Evolutionary conservation across 306 rosid species (phyloP).

Genomic region (Acacia crassicarpa): DNA sequence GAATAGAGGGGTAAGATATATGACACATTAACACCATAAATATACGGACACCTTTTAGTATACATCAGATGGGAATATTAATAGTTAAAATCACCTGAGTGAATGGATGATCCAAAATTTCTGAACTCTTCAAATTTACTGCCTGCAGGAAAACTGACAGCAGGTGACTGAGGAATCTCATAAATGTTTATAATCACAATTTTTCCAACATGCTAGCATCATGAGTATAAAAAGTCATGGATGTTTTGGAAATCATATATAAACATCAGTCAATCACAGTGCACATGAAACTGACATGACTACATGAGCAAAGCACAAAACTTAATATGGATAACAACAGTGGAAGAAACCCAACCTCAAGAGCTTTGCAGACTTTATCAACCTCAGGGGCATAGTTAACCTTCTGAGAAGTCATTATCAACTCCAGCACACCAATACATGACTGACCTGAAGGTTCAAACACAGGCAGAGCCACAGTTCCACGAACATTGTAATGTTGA

Average conservation of each 20-base stretch:
- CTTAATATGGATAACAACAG: conserved; percentile 12
- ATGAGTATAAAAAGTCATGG: conserved; percentile 5
- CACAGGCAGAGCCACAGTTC: conserved; percentile 83
- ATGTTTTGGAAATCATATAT: background rate
- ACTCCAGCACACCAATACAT: conserved; percentile 83
- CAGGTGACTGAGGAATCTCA: conserved; percentile 39
- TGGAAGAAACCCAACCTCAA: conserved; percentile 66
- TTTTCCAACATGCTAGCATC: conserved; percentile 7
- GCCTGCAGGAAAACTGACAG: conserved; percentile 65
- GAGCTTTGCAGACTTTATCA: conserved; percentile 90
- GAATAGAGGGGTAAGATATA: conserved; percentile 53
- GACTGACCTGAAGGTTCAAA: conserved; percentile 72
- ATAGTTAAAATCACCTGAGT: conserved; percentile 54
- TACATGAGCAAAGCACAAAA: conserved; percentile 8
- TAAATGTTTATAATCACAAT: background rate
- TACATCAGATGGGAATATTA: conserved; percentile 31
- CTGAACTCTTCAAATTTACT: conserved; percentile 74
- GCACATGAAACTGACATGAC: conserved; percentile 7
- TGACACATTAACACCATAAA: conserved; percentile 18
- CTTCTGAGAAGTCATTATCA: conserved; percentile 78
- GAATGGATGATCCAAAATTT: conserved; percentile 64
- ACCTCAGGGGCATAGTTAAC: conserved; percentile 86
- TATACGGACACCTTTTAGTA: conserved; percentile 22
- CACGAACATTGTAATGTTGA: conserved; percentile 74
- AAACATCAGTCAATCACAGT: background rate